Conservation (phyloP, 768 basidiomycete species). For the Rhizopogon rudus region DNA sequence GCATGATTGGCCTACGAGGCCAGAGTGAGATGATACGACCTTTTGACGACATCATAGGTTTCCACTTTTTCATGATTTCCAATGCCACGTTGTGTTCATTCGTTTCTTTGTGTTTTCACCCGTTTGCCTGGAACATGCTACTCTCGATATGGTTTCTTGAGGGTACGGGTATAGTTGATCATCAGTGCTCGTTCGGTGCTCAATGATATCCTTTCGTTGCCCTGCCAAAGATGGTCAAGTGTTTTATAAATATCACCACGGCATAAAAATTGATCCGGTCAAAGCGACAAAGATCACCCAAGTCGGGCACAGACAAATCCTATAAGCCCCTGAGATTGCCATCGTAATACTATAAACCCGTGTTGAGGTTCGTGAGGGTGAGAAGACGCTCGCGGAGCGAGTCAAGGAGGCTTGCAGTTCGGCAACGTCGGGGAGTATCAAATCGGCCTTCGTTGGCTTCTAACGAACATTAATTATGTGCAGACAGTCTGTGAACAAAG, state of each 20-base stretch:
- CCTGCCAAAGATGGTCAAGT: no score
- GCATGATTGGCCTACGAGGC: constrained; percentile 16
- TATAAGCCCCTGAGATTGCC: no score
- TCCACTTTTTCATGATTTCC: constrained; percentile 2
- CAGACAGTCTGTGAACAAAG: constrained; percentile 19
- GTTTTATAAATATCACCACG: no score
- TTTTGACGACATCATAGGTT: constrained; percentile 12
- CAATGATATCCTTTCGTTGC: neutral
- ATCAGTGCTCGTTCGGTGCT: neutral
- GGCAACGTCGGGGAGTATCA: constrained; percentile 53
- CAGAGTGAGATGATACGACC: constrained; percentile 12
- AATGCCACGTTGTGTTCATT: neutral
- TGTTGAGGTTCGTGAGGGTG: constrained; percentile 98
- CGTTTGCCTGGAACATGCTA: neutral
- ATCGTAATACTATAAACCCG: constrained; percentile 43
- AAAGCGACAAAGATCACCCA: no score
- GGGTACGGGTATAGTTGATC: neutral
- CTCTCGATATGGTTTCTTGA: neutral
- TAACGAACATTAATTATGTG: neutral
- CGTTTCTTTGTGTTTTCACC: neutral
- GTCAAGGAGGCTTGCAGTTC: constrained; percentile 90
- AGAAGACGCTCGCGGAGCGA: constrained; percentile 84
- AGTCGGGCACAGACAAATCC: no score
- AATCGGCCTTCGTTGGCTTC: neutral
- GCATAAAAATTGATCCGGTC: no score